Percentiles rank a stretch among this genome's conserved stretches.
These are phyloP conservation scores for Scenedesmus sp. DNA, from an alignment of 163 green algal species.

Conservation along the genomic window DNA sequence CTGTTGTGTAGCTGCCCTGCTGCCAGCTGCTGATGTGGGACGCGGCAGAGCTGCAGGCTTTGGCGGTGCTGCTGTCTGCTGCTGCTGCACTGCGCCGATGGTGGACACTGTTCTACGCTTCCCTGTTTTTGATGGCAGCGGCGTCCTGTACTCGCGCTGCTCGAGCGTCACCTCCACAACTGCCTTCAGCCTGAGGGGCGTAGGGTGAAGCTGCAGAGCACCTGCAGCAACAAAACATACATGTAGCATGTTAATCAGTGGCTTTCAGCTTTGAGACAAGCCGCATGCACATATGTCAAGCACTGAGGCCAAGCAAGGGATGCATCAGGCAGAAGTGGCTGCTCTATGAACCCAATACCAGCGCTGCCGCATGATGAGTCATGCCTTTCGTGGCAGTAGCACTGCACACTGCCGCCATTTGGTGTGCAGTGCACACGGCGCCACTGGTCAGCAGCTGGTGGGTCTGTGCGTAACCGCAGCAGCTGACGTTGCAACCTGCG, in stretches of 20 bases:
- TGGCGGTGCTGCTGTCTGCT: not conserved
- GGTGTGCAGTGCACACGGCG: not conserved
- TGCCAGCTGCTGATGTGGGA: conserved; percentile 21
- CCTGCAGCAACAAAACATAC: conserved; percentile 1
- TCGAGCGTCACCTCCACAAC: conserved; percentile 21
- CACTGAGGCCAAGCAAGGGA: not conserved
- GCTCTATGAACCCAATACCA: not conserved
- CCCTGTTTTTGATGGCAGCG: not conserved
- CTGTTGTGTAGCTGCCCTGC: not conserved
- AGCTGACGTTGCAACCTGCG: not conserved
- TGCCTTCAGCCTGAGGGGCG: conserved; percentile 7
- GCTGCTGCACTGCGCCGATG: not conserved
- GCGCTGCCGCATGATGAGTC: not conserved
- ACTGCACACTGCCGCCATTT: not conserved
- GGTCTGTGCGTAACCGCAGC: not conserved
- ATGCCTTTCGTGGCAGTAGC: not conserved
- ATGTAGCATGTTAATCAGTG: not conserved
- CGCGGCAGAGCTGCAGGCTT: not conserved
- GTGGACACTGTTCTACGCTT: not conserved
- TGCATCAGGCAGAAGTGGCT: not conserved
- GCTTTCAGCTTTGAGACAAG: not conserved
- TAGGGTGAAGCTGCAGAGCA: not conserved
- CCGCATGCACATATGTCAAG: not conserved
- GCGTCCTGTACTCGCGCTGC: conserved; percentile 22
- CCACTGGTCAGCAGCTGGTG: too few species aligned